A percentile compares a stretch with the other conserved stretches of the same genome.
Evolutionary conservation across 176 grass and related monocot species (phyloP).

Genomic region (Leersia perrieri): DNA sequence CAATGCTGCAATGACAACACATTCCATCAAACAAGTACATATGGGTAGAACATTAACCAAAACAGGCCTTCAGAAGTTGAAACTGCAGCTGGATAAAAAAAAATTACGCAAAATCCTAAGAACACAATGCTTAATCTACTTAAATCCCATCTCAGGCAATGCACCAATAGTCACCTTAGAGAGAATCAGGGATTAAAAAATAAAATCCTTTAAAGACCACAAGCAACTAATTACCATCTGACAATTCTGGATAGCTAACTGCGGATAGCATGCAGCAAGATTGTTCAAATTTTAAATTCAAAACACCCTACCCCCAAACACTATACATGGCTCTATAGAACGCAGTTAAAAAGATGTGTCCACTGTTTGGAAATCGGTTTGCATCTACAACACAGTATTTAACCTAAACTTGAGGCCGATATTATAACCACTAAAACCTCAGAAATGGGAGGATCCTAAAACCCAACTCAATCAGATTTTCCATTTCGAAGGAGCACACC

Average conservation of each 20-base stretch:
- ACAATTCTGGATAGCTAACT: neutral
- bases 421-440: neutral
- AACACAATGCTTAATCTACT: neutral
- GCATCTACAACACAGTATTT: neutral
- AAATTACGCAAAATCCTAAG: neutral
- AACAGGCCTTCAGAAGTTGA: neutral
- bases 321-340: neutral
- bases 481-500: neutral
- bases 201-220: neutral
- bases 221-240: neutral
- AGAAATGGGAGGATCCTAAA: neutral
- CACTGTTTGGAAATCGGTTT: neutral
- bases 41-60: neutral
- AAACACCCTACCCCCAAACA: neutral
- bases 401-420: neutral
- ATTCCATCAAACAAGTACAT: neutral
- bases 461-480: neutral
- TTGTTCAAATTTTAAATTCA: neutral
- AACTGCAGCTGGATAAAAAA: neutral
- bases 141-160: neutral
- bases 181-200: too few species aligned
- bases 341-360: neutral
- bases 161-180: neutral
- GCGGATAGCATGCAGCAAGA: neutral
- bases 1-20: neutral